Percentiles rank a stretch among this genome's conserved stretches.
Evolutionary conservation across 179 eudicot species (phyloP).

Genomic region (Silene vulgaris): DNA sequence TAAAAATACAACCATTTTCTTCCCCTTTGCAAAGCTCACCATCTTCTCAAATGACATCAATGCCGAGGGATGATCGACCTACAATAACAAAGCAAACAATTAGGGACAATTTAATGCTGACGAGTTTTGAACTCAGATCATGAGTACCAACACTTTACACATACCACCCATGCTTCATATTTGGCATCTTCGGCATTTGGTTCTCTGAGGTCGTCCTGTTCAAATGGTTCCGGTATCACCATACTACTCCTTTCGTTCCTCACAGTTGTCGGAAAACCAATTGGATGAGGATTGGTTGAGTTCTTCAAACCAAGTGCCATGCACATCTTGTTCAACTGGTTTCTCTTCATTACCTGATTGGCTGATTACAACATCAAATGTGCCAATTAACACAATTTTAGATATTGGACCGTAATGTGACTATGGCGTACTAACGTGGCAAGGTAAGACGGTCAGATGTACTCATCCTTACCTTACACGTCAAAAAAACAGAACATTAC

Average conservation of each 20-base stretch:
- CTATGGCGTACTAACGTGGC: no score
- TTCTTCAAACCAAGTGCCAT: slow-evolving; percentile 34
- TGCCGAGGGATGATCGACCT: slow-evolving; percentile 78
- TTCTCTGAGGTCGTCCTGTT: slow-evolving; percentile 2
- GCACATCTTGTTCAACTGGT: slow-evolving; percentile 24
- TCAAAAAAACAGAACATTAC: background rate
- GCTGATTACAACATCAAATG: background rate
- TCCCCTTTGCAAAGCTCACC: slow-evolving; percentile 48
- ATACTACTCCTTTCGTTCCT: slow-evolving; percentile 27
- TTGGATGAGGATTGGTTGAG: slow-evolving; percentile 23
- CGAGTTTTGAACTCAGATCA: no score
- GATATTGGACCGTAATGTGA: no score
- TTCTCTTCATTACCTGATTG: slow-evolving; percentile 32
- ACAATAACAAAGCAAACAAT: background rate
- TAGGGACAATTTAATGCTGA: no score
- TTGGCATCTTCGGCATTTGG: slow-evolving; percentile 17
- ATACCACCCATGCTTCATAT: slow-evolving; percentile 38
- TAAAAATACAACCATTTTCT: slow-evolving; percentile 56
- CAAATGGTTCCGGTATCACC: slow-evolving; percentile 40
- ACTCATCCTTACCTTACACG: no score
- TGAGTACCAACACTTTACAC: background rate
- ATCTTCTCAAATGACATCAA: slow-evolving; percentile 43
- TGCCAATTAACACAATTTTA: no score
- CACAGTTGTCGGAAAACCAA: slow-evolving; percentile 21
- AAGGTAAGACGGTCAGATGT: no score